A percentile compares a stretch with the other conserved stretches of the same genome.
Evolutionary conservation across 352 stramenopile genomes (phyloP).

Genomic region (Globisporangium middletonii): DNA sequence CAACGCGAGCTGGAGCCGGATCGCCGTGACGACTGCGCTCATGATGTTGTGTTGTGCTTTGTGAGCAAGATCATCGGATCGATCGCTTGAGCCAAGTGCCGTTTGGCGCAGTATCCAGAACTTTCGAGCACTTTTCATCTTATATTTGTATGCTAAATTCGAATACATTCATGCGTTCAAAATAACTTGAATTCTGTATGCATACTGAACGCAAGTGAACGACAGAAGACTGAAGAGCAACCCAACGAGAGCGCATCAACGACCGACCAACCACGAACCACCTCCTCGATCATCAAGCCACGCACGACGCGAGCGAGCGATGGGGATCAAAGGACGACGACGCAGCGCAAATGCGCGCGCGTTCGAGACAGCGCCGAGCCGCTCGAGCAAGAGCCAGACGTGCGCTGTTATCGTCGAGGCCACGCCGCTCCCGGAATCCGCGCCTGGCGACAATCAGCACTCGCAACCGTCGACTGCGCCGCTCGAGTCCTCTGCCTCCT

Average conservation of each 20-base stretch:
- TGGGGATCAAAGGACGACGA: constrained; percentile 66
- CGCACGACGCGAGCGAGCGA: constrained; percentile 8
- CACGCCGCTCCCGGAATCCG: no score
- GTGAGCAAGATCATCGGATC: no score
- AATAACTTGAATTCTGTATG: no score
- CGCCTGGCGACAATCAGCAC: not conserved
- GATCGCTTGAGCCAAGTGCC: not conserved
- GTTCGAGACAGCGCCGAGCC: constrained; percentile 15
- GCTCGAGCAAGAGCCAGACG: constrained; percentile 16
- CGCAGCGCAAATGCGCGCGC: constrained; percentile 20
- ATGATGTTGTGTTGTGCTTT: not conserved
- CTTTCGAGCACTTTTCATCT: not conserved
- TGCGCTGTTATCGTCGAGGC: no score
- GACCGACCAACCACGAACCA: not conserved
- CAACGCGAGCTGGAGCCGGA: constrained; percentile 53
- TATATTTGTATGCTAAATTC: not conserved
- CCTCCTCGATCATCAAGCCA: not conserved
- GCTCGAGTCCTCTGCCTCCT: not conserved
- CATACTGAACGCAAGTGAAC: no score
- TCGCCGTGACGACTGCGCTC: constrained; percentile 21
- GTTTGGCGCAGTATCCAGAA: not conserved
- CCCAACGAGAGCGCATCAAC: not conserved
- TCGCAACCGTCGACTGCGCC: not conserved
- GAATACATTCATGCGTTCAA: not conserved
- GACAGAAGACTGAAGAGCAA: not conserved